A percentile compares a stretch with the other conserved stretches of the same genome.
These are phyloP conservation scores for Plenodomus lindquistii DNA, from an alignment of 2,329 filamentous ascomycete species.

Conservation along the genomic window DNA sequence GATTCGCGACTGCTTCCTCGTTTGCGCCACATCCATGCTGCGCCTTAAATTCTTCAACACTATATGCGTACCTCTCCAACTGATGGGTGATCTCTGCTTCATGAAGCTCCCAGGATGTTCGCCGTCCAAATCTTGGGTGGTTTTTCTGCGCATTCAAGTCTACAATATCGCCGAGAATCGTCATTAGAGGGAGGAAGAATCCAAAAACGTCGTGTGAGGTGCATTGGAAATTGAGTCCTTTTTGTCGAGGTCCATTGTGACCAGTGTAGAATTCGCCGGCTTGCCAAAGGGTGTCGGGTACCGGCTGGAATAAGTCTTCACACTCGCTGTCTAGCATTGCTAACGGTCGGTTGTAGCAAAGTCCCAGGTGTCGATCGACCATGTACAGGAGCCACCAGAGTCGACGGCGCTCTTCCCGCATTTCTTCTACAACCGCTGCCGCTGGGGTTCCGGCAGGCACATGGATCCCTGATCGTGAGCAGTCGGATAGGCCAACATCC, in stretches of 20 bases:
- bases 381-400: slow-evolving; percentile 95
- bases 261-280: slow-evolving; percentile 72
- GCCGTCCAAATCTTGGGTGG: slow-evolving; percentile 80
- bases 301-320: slow-evolving; percentile 77
- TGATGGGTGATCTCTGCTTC: slow-evolving; percentile 78
- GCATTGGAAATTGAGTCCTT: slow-evolving; percentile 77
- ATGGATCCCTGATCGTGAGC: slow-evolving; percentile 31
- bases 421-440: slow-evolving; percentile 48
- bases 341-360: slow-evolving; percentile 89
- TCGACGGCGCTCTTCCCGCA: slow-evolving; percentile 79
- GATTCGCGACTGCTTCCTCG: slow-evolving; percentile 32
- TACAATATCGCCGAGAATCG: slow-evolving; percentile 88
- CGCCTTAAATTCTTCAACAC: slow-evolving; percentile 68
- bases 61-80: slow-evolving; percentile 79
- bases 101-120: slow-evolving; percentile 76
- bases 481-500: slow-evolving; percentile 39
- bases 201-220: slow-evolving; percentile 87
- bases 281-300: slow-evolving; percentile 85
- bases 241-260: slow-evolving; percentile 48
- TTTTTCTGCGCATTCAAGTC: slow-evolving; percentile 88
- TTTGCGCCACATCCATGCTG: slow-evolving; percentile 47
- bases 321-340: slow-evolving; percentile 84
- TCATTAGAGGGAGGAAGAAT: slow-evolving; percentile 90
- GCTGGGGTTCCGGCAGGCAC: slow-evolving; percentile 35
- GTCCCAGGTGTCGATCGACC: slow-evolving; percentile 77